Evolutionary conservation across 148 eudicot species (phyloP), one percentile per base, ranked within the genome.

Genomic region (Oxyria digyna): DNA sequence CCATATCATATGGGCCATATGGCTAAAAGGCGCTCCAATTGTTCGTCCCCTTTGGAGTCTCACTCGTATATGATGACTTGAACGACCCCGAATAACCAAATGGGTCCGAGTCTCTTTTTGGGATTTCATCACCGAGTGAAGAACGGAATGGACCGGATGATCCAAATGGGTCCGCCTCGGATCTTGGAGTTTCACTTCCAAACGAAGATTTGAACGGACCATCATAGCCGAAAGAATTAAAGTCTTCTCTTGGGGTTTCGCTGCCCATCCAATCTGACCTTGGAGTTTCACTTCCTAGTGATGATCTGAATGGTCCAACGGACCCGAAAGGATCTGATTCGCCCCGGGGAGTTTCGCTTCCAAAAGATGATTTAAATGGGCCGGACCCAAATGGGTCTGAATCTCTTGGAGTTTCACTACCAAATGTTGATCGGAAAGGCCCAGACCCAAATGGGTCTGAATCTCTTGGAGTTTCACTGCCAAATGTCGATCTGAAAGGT

Each of bases 101-200:
- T 33, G 74, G 66, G 42, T 81, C 81, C 8, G 79, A 70, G 14
- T 81, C 81, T 75, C 77, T 49, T 64, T 77, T 78, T 11, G 79
- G 84, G 20, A 79, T 81, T 68, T 81, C 84, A 40, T 67, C 63
- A 6, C 77, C 77, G 12, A 73, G 8, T 13, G 84, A 73, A 15
- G 77, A 74, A 33, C 67, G 27, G 55, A 81, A 75, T 35, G 81
- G 75, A 4, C 81, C 84, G 48, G 54, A 68, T 17, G 62, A 49
- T 26, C 74, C 67, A 38, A 75, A 74, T 8, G 72, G 77, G 42
- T 77, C 76, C 21, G 68, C 21, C 54, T 80, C 80, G 37, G 72
- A n/a, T 69, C 85, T 83, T 67, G 89, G 83, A 54, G 93, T 80
- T 77, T 77, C 83, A 64, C 69, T 71, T 24, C 78, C 80, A 46